These are phyloP conservation scores for Rhizophagus clarus DNA, from an alignment of 192 early-diverging fungal species.

Conservation along the genomic window DNA sequence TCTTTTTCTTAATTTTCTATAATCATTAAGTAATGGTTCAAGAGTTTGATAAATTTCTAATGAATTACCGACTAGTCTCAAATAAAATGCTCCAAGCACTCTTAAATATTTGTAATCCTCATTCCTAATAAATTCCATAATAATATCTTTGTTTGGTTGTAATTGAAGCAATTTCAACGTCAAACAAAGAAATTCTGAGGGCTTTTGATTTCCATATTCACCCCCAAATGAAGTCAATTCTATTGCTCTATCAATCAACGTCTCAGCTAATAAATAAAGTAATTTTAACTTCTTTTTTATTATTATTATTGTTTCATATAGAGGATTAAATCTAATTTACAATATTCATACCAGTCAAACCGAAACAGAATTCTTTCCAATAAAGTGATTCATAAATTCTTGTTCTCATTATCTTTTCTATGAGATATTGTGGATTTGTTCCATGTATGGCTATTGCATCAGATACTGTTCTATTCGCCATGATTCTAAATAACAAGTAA, in stretches of 20 bases:
- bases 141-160: slow-evolving; percentile 88
- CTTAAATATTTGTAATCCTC: slow-evolving; percentile 89
- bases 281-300: neutral
- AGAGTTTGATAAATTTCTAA: slow-evolving; percentile 82
- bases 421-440: slow-evolving; percentile 89
- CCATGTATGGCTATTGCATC: slow-evolving; percentile 81
- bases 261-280: slow-evolving; percentile 14
- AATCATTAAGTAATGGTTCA: slow-evolving; percentile 86
- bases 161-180: slow-evolving; percentile 89
- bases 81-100: slow-evolving; percentile 87
- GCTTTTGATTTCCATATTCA: slow-evolving; percentile 81
- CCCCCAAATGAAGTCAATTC: slow-evolving; percentile 77
- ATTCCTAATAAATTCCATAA: slow-evolving; percentile 79
- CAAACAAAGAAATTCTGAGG: slow-evolving; percentile 91
- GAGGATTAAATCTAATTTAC: neutral
- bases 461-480: slow-evolving; percentile 70
- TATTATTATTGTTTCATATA: neutral
- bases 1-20: slow-evolving; percentile 76
- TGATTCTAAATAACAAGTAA: slow-evolving; percentile 16
- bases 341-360: slow-evolving; percentile 67
- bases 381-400: slow-evolving; percentile 92
- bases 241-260: slow-evolving; percentile 53
- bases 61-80: slow-evolving; percentile 77
- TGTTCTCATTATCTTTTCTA: slow-evolving; percentile 91
- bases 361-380: slow-evolving; percentile 98